A percentile compares a stretch with the other conserved stretches of the same genome.
Conservation (phyloP, 495 filamentous ascomycete genomes). For the Penicillium roqueforti region DNA sequence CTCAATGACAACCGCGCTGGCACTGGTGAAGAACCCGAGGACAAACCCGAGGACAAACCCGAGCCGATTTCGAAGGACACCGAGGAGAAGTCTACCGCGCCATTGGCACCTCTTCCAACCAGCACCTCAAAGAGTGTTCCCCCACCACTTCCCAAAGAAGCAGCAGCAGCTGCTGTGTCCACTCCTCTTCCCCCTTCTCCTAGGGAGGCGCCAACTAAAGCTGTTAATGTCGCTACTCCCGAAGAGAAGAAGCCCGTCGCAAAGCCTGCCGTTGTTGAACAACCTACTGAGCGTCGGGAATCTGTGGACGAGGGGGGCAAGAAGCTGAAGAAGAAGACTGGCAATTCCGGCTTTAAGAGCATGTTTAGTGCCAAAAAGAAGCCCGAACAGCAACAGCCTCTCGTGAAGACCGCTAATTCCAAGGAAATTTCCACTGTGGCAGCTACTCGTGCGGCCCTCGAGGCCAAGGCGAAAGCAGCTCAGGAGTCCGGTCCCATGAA, state of each 20-base stretch:
- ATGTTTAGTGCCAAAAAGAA: conserved; percentile 49
- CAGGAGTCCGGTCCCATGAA: conserved; percentile 32
- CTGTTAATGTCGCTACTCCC: conserved; percentile 9
- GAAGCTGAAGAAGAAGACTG: conserved; percentile 48
- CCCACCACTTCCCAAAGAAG: conserved; percentile 23
- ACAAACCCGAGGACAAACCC: conserved; percentile 14
- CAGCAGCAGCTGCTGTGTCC: conserved; percentile 12
- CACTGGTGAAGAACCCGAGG: conserved; percentile 45
- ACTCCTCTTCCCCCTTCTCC: conserved; percentile 35
- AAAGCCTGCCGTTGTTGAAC: conserved; percentile 21
- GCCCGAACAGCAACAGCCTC: conserved; percentile 30
- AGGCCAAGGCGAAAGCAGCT: conserved; percentile 39
- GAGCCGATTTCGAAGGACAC: conserved; percentile 6
- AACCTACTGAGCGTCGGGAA: conserved; percentile 25
- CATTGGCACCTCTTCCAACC: conserved; percentile 12
- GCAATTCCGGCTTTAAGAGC: conserved; percentile 43
- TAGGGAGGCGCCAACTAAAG: conserved; percentile 16
- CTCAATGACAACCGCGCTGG: conserved; percentile 67
- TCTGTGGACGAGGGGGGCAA: conserved; percentile 30
- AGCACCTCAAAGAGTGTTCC: conserved; percentile 17
- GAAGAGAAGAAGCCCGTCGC: conserved; percentile 13
- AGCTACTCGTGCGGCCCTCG: conserved; percentile 49
- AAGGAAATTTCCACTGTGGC: conserved; percentile 41
- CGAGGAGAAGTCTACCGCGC: conserved; percentile 14
- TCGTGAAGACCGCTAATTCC: conserved; percentile 36